These are phyloP conservation scores for Sarocladium oryzae DNA, from an alignment of 2,329 filamentous ascomycete genomes.

Conservation along the genomic window DNA sequence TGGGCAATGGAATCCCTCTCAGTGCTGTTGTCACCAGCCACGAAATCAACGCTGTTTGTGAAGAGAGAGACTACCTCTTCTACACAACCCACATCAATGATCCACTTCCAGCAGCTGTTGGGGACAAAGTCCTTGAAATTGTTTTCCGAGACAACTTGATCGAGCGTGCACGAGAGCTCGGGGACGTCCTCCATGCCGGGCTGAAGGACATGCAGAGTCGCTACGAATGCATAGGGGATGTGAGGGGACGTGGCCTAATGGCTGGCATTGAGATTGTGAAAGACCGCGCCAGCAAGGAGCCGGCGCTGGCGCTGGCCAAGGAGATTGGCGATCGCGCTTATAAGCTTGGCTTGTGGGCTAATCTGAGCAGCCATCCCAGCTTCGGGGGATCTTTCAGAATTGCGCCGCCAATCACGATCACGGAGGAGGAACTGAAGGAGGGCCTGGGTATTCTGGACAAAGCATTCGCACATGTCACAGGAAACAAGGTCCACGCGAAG, in stretches of 20 bases:
- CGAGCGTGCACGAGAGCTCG: slow-evolving; percentile 34
- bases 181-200: slow-evolving; percentile 38
- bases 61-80: slow-evolving; percentile 45
- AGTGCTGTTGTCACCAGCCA: slow-evolving; percentile 50
- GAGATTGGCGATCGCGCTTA: slow-evolving; percentile 40
- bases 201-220: slow-evolving; percentile 38
- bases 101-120: slow-evolving; percentile 52
- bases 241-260: slow-evolving; percentile 53
- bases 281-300: slow-evolving; percentile 39
- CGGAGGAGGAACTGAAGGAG: slow-evolving; percentile 39
- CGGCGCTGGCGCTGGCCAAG: slow-evolving; percentile 40
- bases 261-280: slow-evolving; percentile 52
- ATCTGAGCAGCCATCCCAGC: slow-evolving; percentile 45
- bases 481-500: too few species aligned
- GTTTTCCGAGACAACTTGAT: slow-evolving; percentile 50
- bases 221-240: slow-evolving; percentile 57
- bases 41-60: slow-evolving; percentile 42
- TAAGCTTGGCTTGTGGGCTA: slow-evolving; percentile 49
- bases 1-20: slow-evolving; percentile 54
- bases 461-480: slow-evolving; percentile 33
- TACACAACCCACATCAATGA: slow-evolving; percentile 60
- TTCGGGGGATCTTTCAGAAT: slow-evolving; percentile 54
- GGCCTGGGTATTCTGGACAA: slow-evolving; percentile 51
- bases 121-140: slow-evolving; percentile 55
- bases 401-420: slow-evolving; percentile 54